Evolutionary conservation across 1,284 basidiomycete genomes (phyloP).

Genomic region (Flammula alnicola): DNA sequence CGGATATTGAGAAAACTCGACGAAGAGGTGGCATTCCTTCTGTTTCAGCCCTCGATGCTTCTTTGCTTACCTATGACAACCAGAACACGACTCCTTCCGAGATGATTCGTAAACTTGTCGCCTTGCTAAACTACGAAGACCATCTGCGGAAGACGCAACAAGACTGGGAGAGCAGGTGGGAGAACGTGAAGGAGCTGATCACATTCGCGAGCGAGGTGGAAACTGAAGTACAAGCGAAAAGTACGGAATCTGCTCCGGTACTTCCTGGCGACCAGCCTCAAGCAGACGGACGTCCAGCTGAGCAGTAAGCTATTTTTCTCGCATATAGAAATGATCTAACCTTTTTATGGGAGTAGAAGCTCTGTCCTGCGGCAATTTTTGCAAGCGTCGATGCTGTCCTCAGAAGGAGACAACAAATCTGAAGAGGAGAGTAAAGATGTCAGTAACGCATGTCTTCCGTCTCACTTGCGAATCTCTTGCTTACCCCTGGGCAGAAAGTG

Average conservation of each 20-base stretch:
- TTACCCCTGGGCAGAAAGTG: conserved; percentile 63
- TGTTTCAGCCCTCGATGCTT: neutral
- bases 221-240: conserved; percentile 22
- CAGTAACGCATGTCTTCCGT: conserved; percentile 26
- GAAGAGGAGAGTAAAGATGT: conserved; percentile 66
- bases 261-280: no score
- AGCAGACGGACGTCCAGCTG: no score
- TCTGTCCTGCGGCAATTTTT: conserved; percentile 82
- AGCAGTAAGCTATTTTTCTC: conserved; percentile 17
- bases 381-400: conserved; percentile 85
- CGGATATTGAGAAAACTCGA: conserved; percentile 61
- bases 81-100: conserved; percentile 68
- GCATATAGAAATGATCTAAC: neutral
- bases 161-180: conserved; percentile 81
- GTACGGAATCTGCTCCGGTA: no score
- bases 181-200: conserved; percentile 87
- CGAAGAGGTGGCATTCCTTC: conserved; percentile 46
- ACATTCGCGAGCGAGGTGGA: conserved; percentile 67
- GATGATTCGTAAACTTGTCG: conserved; percentile 66
- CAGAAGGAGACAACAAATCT: conserved; percentile 71
- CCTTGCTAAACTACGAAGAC: conserved; percentile 68
- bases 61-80: conserved; percentile 2
- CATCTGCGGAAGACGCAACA: conserved; percentile 73
- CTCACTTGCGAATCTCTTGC: neutral
- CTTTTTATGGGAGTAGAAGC: conserved; percentile 20